Evolutionary conservation across 805 yeast genomes (phyloP).

Genomic region (Monosporozyma siamensis): DNA sequence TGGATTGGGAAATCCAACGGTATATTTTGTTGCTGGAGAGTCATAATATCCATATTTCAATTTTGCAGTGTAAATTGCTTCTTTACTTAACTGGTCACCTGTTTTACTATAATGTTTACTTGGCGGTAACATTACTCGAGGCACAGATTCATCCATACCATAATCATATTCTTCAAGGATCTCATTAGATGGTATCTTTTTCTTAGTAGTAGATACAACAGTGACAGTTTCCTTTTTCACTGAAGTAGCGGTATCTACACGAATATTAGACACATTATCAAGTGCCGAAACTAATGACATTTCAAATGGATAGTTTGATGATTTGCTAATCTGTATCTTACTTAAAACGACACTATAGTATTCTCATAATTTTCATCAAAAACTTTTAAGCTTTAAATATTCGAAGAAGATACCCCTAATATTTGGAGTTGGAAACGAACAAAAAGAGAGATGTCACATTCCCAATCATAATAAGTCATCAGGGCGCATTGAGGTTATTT

Average conservation of each 20-base stretch:
- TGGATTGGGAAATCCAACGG: conserved; percentile 55
- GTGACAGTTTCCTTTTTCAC: background rate
- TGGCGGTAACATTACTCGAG: conserved; percentile 2
- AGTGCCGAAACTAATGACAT: background rate
- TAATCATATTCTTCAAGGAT: conserved; percentile 1
- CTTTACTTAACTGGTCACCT: conserved; percentile 52
- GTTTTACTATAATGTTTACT: background rate
- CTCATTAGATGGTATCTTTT: background rate
- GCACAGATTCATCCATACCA: background rate
- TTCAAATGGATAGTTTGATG: too few relatives aligned
- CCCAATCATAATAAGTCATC: too few relatives aligned
- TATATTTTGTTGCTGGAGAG: conserved; percentile 36
- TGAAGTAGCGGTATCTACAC: background rate
- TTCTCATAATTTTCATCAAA: too few relatives aligned
- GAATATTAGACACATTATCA: background rate
- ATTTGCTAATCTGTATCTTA: too few relatives aligned
- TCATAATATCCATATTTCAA: conserved; percentile 56
- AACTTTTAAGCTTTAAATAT: too few relatives aligned
- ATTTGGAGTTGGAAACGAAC: too few relatives aligned
- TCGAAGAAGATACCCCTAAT: too few relatives aligned
- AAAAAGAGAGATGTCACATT: too few relatives aligned
- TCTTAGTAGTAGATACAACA: background rate
- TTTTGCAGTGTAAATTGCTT: conserved; percentile 67
- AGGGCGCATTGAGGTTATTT: too few relatives aligned
- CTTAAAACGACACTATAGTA: too few relatives aligned